phyloP scores from a whole-genome alignment of 148 eudicot genomes.

The Amaranthus hypochondriacus region DNA sequence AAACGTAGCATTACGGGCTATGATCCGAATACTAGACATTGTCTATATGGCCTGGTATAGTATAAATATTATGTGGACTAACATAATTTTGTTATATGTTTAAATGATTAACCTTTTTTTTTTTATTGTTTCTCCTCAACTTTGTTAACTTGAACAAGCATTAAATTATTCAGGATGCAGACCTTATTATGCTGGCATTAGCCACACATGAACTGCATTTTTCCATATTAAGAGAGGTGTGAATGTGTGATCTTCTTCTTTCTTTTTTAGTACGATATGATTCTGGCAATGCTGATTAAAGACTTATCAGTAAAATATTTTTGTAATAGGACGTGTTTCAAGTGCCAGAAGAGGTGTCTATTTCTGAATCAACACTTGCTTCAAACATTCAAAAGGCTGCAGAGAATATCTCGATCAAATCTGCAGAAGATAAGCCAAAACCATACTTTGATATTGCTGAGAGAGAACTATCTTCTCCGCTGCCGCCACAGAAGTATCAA shows the following conservation, averaged over 20 bases:
- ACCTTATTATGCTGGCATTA: constrained; percentile 84
- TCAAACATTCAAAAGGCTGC: constrained; percentile 4
- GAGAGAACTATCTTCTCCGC: not conserved
- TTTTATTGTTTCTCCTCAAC: not conserved
- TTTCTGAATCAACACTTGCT: constrained; percentile 7
- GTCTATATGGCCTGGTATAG: constrained; percentile 89
- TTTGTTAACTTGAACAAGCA: not conserved
- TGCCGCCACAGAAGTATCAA: constrained; percentile 14
- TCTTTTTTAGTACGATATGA: not conserved
- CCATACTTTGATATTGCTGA: not conserved
- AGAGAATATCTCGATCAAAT: not conserved
- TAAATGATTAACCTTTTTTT: not conserved
- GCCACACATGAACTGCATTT: constrained; percentile 96
- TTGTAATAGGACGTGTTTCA: constrained; percentile 8
- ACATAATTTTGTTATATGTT: not conserved
- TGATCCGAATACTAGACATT: constrained; percentile 92
- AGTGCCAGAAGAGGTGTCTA: not conserved
- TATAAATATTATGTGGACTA: not conserved
- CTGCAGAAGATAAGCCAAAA: not conserved
- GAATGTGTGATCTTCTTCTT: constrained; percentile 40
- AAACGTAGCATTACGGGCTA: constrained; percentile 78
- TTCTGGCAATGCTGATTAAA: not conserved
- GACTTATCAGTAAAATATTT: not conserved
- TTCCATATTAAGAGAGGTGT: constrained; percentile 89
- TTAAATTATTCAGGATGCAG: constrained; percentile 58